Base-by-base conservation (phyloP, 2,329 filamentous ascomycete species). In the Botrytis deweyae region DNA sequence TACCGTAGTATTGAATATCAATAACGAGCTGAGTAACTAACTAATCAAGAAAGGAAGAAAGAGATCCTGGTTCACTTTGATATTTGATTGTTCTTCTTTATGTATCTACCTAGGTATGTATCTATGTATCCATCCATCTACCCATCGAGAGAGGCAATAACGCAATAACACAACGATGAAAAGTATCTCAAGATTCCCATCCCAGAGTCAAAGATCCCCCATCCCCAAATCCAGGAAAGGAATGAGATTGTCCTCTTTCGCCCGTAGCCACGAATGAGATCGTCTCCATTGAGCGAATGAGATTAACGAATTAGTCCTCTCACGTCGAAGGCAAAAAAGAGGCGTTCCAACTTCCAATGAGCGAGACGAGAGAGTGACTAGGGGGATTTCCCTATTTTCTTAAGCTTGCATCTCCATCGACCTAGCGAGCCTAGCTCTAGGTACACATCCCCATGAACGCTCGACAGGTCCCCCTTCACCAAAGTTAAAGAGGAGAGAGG, bases 341-440 rank as follows among this genome's bases (percentile, higher is more conserved):
- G 42, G 42, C n/a, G 63, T 44, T 46, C 63, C 63, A 65, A 65
- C 46, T 44, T 46, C 63, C 63, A 65, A 65, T 65, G 40, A 46
- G 16, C 16, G 36, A 29, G 6, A 42, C 14, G 40, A 42, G 25
- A n/a, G 38, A 25, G 25, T 4, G 29, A 40, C 22, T 62, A 62
- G 59, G 36, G 33, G 4, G 33, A 4, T 62, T 38, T 62, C 10
- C 18, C 29, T 29, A 6, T 36, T 36, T 59, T 36, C 29, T 55
- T 29, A 55, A 55, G 36, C 55, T 22, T 59, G 29, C n/a, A 59
- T 59, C 29, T 20, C 29, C 58, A 59, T 36, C 58, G 33, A 33
- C 33, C 33, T 33, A 29, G 29, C 29, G 29, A 29, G 29, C 29
- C 29, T 29, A 29, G 29, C 29, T 2, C 29, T 29, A 33, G 33